Evolutionary conservation across 225 moss, liverwort and hornwort species (phyloP).

Genomic region (Bryoerythrophyllum caledonicum): DNA sequence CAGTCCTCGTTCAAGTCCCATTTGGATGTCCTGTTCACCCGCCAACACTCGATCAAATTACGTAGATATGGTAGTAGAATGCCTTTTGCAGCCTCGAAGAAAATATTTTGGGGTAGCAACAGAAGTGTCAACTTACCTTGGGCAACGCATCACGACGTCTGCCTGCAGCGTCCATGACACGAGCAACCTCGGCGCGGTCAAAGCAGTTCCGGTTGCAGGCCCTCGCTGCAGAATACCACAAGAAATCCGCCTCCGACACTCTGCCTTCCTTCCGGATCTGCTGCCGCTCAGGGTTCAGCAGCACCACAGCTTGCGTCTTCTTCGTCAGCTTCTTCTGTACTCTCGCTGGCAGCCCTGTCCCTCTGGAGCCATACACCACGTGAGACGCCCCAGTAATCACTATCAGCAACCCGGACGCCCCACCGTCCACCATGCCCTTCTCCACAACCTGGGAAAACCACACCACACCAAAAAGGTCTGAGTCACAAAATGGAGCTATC

Average conservation of each 20-base stretch:
- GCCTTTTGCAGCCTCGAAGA: neutral
- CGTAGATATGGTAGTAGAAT: neutral
- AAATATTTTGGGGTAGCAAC: neutral
- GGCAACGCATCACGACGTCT: conserved; percentile 77
- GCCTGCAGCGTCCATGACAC: conserved; percentile 91
- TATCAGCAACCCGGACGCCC: conserved; percentile 63
- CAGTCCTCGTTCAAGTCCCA: conserved; percentile 83
- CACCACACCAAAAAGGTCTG: neutral
- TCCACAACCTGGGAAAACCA: conserved; percentile 53
- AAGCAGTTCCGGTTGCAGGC: conserved; percentile 89
- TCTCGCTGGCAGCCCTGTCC: conserved; percentile 80
- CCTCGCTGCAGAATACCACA: conserved; percentile 87
- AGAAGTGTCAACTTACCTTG: conserved; percentile 44
- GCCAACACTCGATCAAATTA: conserved; percentile 3
- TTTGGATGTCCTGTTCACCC: conserved; percentile 75
- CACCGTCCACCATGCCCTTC: conserved; percentile 76
- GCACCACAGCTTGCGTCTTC: conserved; percentile 79
- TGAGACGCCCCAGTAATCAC: conserved; percentile 91
- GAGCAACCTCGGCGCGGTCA: conserved; percentile 87
- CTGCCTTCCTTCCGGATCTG: conserved; percentile 77
- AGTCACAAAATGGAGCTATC: too few species aligned
- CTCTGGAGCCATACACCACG: conserved; percentile 69
- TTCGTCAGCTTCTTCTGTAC: conserved; percentile 83
- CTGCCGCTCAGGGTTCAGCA: conserved; percentile 88
- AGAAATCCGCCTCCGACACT: conserved; percentile 84